Conservation (phyloP, 2,329 filamentous ascomycete genomes). For the Cryoendolithus antarcticus region DNA sequence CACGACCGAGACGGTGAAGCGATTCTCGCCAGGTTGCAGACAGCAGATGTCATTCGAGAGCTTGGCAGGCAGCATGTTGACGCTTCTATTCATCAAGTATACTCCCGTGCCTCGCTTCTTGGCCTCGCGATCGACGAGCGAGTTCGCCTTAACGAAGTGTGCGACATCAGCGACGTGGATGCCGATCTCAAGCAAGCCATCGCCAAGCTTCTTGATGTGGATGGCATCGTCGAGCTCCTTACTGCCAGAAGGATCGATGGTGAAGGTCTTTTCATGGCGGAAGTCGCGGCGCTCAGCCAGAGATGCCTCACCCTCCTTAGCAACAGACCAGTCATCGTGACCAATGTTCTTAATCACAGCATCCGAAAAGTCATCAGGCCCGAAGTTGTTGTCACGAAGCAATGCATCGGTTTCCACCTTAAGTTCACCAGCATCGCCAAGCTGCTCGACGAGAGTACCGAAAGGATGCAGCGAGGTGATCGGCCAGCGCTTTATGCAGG, state of each 20-base stretch:
- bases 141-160: slow-evolving; percentile 94
- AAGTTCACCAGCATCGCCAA: slow-evolving; percentile 92
- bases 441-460: slow-evolving; percentile 90
- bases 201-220: slow-evolving; percentile 71
- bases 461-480: slow-evolving; percentile 99
- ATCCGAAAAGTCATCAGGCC: slow-evolving; percentile 93
- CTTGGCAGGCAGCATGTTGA: slow-evolving; percentile 75
- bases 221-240: slow-evolving; percentile 85
- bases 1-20: slow-evolving; percentile 82
- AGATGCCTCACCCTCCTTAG: slow-evolving; percentile 65
- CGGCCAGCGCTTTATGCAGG: slow-evolving; percentile 98
- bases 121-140: slow-evolving; percentile 87
- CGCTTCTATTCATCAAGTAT: slow-evolving; percentile 82
- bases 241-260: slow-evolving; percentile 78
- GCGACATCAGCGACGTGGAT: slow-evolving; percentile 91
- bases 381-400: slow-evolving; percentile 96
- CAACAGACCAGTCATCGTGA: slow-evolving; percentile 80
- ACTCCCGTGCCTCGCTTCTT: slow-evolving; percentile 97
- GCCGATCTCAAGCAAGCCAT: slow-evolving; percentile 86
- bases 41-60: slow-evolving; percentile 81
- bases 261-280: slow-evolving; percentile 77
- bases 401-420: slow-evolving; percentile 97
- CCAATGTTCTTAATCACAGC: slow-evolving; percentile 88
- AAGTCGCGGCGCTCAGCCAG: slow-evolving; percentile 75
- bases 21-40: slow-evolving; percentile 69